phyloP scores from a whole-genome alignment of 345 rosid genomes.

The Cardamine resedifolia region DNA sequence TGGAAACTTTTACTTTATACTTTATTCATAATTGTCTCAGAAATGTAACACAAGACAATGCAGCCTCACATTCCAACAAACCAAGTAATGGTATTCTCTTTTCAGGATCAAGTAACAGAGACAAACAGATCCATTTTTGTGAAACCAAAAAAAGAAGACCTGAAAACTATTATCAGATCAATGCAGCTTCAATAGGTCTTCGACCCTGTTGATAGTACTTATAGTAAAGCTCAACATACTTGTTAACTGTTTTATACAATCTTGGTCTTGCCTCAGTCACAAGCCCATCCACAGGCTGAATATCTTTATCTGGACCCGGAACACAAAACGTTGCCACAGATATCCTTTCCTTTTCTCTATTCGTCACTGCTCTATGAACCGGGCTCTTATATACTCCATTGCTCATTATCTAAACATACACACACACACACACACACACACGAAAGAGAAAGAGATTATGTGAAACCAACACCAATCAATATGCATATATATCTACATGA shows the following conservation, averaged over 20 bases:
- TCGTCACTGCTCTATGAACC: conserved; percentile 46
- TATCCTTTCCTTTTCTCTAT: too few species aligned
- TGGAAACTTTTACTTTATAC: not conserved
- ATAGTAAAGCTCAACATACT: conserved; percentile 42
- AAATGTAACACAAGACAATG: not conserved
- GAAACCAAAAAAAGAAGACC: too few species aligned
- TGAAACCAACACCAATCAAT: conserved; percentile 8
- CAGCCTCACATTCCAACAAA: not conserved
- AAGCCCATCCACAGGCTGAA: too few species aligned
- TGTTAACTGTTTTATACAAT: conserved; percentile 48
- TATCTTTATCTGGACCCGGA: too few species aligned
- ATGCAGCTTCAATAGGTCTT: conserved; percentile 52
- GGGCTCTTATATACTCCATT: conserved; percentile 61
- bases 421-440: too few species aligned
- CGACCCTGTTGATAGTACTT: conserved; percentile 47
- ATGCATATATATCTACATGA: too few species aligned
- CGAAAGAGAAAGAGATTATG: not conserved
- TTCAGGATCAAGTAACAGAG: not conserved
- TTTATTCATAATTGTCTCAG: not conserved
- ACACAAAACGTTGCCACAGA: too few species aligned
- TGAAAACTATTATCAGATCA: conserved; percentile 20
- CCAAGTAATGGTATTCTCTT: not conserved
- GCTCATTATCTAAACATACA: conserved; percentile 61
- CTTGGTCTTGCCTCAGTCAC: conserved; percentile 50
- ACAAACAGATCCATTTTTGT: not conserved